Evolutionary conservation across 2,329 filamentous ascomycete genomes (phyloP).

Genomic region (Elsinoe ampelina): DNA sequence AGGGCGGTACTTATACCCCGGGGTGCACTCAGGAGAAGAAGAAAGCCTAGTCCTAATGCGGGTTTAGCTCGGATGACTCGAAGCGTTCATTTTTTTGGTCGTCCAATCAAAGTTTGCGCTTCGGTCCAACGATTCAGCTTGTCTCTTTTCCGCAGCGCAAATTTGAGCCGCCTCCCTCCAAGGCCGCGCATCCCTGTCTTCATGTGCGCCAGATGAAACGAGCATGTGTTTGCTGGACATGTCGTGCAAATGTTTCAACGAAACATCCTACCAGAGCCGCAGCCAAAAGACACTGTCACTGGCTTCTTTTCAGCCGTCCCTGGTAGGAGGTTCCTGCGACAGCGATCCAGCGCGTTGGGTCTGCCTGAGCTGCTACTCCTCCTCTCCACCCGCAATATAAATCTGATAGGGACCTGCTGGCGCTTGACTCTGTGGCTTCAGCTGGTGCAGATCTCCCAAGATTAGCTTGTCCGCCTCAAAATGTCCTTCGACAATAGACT

Average conservation of each 20-base stretch:
- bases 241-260: not conserved
- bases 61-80: not conserved
- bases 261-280: too few species aligned
- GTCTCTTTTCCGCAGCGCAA: not conserved
- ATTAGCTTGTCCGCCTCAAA: not conserved
- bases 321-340: too few species aligned
- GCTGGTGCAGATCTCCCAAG: not conserved
- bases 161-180: not conserved
- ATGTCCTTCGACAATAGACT: too few species aligned
- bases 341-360: not conserved
- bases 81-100: not conserved
- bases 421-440: not conserved
- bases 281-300: too few species aligned
- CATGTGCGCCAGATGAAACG: not conserved
- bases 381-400: not conserved
- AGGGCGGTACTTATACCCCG: constrained; percentile 7
- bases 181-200: not conserved
- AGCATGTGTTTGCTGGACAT: not conserved
- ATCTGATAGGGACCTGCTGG: not conserved
- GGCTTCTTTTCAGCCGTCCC: too few species aligned
- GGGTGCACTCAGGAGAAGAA: not conserved
- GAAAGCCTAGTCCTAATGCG: not conserved
- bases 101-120: constrained; percentile 8
- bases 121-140: constrained; percentile 1
- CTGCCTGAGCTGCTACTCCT: not conserved